Conservation (phyloP, 495 filamentous ascomycete genomes). For the Aspergillus biplanus region DNA sequence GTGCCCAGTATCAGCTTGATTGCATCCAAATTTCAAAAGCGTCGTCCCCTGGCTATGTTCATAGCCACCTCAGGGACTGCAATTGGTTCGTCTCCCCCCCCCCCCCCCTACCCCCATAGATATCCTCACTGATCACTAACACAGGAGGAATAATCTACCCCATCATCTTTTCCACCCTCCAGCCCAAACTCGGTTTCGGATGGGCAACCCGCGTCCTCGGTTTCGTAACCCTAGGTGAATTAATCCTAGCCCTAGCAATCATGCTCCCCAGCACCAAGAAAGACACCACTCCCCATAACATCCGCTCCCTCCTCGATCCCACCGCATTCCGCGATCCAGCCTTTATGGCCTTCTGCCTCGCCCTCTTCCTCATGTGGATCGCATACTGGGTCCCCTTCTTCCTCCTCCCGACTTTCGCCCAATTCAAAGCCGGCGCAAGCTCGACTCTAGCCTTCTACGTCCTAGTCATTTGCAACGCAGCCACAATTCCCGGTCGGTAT, state of each 20-base stretch:
- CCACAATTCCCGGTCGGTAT: slow-evolving; percentile 3
- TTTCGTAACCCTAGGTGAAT: slow-evolving; percentile 48
- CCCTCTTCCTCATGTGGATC: slow-evolving; percentile 3
- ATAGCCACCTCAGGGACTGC: slow-evolving; percentile 10
- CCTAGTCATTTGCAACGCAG: slow-evolving; percentile 1
- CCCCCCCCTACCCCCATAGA: neutral
- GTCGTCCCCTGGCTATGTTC: slow-evolving; percentile 5
- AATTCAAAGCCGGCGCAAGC: neutral
- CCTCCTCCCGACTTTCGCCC: neutral
- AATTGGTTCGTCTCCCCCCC: slow-evolving; percentile 23
- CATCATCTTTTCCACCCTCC: slow-evolving; percentile 52
- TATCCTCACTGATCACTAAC: neutral
- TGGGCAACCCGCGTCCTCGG: slow-evolving; percentile 57
- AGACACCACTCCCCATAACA: no score
- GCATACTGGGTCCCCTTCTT: slow-evolving; percentile 6
- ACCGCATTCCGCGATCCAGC: slow-evolving; percentile 6
- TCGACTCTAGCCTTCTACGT: slow-evolving; percentile 11
- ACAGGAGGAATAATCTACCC: slow-evolving; percentile 55
- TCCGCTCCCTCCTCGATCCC: neutral
- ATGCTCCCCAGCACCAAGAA: slow-evolving; percentile 4
- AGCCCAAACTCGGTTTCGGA: slow-evolving; percentile 48
- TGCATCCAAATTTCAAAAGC: neutral
- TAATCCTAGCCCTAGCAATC: slow-evolving; percentile 3
- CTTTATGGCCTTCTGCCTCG: slow-evolving; percentile 2
- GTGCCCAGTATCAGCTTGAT: slow-evolving; percentile 8